Base-by-base conservation (phyloP, 208 protist genomes). In the Trichomonas tenax region DNA sequence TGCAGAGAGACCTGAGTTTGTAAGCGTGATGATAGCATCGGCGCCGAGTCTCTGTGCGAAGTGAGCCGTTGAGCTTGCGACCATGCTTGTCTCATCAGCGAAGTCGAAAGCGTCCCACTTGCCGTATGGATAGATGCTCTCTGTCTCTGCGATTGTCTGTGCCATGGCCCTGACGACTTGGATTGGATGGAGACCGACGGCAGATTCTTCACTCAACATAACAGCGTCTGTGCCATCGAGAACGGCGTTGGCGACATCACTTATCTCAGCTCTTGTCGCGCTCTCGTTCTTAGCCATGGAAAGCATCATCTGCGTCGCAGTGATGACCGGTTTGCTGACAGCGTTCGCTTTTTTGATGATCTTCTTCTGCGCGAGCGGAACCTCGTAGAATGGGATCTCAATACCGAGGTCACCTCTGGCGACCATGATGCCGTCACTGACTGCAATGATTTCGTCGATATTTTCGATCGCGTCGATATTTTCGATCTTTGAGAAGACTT, bases 401-500 rank as follows among this genome's bases (percentile, higher is more conserved):
- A 99, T 98, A 90, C 99, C 99, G 34, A 99, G 98, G 97, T 99
- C 99, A 26, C 97, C 97, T 36, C 99, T 98, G 17, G 99, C 99
- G 45, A 99, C 99, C 99, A 99, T 99, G 96, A 99, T 98, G 96
- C 99, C 99, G 97, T 99, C 99, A 81, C 98, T 98, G 38, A 97
- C 98, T 14, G 98, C 97, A 89, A 99, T 98, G 97, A 99, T 99
- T 36, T 98, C 97, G 97, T 99, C 98, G 97, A 99, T 99, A 97
- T 99, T 99, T 96, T 99, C 98, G 40, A 99, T 97, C 82, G 98
- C 99, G 97, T 99, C 98, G 97, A 99, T 98, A 97, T 99, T 99
- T 98, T 99, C 99, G 96, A 99, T 99, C 98, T 99, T 99, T 96
- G 98, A 98, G 96, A 99, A 99, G 97, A 99, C 99, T 34, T 97